phyloP scores from a whole-genome alignment of 2,329 filamentous ascomycete genomes.

The Ophiocordyceps camponoti-leonardi region DNA sequence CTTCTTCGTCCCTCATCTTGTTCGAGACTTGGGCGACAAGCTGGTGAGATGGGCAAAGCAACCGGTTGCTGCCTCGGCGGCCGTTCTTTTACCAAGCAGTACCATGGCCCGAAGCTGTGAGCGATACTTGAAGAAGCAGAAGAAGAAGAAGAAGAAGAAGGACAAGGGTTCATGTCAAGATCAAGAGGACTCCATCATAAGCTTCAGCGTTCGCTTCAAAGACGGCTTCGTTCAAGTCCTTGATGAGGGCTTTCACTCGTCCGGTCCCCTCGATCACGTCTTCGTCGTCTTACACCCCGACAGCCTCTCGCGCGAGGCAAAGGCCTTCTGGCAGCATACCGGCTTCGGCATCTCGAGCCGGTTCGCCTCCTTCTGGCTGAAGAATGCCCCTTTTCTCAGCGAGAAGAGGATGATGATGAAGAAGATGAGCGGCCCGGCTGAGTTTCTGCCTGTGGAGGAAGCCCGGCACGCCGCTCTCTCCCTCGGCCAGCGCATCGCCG shows the following conservation, averaged over 20 bases:
- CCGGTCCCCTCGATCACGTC: slow-evolving; percentile 1
- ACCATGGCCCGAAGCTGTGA: slow-evolving; percentile 5
- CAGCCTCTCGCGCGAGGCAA: slow-evolving; percentile 6
- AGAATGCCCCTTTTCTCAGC: slow-evolving; percentile 7
- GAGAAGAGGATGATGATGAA: background rate
- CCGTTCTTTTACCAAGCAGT: slow-evolving; percentile 5
- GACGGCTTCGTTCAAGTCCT: slow-evolving; percentile 1
- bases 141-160: no score
- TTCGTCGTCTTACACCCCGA: slow-evolving; percentile 6
- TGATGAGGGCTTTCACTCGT: background rate
- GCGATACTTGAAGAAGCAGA: slow-evolving; percentile 4
- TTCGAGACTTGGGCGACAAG: slow-evolving; percentile 6
- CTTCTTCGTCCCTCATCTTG: slow-evolving; percentile 10
- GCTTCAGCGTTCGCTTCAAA: slow-evolving; percentile 4
- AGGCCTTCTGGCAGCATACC: slow-evolving; percentile 13
- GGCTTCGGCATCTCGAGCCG: slow-evolving; percentile 13
- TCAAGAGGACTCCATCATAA: background rate
- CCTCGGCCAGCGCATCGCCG: slow-evolving; percentile 6
- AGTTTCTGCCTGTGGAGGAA: slow-evolving; percentile 1
- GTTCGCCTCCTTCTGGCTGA: slow-evolving; percentile 9
- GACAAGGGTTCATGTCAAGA: background rate
- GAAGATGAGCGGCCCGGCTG: background rate
- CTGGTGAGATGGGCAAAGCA: slow-evolving; percentile 5
- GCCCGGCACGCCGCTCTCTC: slow-evolving; percentile 2
- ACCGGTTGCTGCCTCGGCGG: background rate